Conservation (phyloP, 176 grass and related monocot genomes). For the Cymbopogon citratus region DNA sequence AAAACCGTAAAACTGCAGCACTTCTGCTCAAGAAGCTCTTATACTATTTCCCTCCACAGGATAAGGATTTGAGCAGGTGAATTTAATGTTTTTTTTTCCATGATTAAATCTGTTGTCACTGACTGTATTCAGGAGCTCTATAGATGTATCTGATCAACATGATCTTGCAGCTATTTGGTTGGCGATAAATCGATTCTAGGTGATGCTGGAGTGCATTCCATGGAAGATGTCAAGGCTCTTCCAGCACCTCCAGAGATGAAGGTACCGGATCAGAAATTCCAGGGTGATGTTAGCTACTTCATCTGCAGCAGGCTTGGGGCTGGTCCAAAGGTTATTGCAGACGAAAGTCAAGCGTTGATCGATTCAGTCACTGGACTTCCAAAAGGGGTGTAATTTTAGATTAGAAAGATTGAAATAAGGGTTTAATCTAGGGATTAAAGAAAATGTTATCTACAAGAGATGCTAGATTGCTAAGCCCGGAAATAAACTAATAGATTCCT, state of each 20-base stretch:
- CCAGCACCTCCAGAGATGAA: slow-evolving; percentile 58
- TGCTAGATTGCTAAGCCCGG: background rate
- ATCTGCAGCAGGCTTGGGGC: slow-evolving; percentile 47
- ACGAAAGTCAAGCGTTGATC: slow-evolving; percentile 32
- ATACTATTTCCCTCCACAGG: slow-evolving; percentile 67
- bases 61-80: slow-evolving; percentile 65
- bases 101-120: background rate
- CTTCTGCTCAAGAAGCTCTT: slow-evolving; percentile 76
- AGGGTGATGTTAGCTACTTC: slow-evolving; percentile 43
- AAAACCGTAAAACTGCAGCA: slow-evolving; percentile 57
- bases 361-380: slow-evolving; percentile 37
- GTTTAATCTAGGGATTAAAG: background rate
- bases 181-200: slow-evolving; percentile 85
- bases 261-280: slow-evolving; percentile 35
- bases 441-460: background rate
- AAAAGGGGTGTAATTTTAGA: slow-evolving; percentile 29
- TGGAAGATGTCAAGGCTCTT: slow-evolving; percentile 61
- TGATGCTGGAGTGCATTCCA: slow-evolving; percentile 55
- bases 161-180: slow-evolving; percentile 61
- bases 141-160: slow-evolving; percentile 9
- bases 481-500: background rate
- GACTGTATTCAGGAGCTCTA: background rate
- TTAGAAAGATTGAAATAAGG: background rate
- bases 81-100: background rate
- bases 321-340: slow-evolving; percentile 27